Base-by-base conservation (phyloP, 805 yeast species). In the Teunomyces cretensis region DNA sequence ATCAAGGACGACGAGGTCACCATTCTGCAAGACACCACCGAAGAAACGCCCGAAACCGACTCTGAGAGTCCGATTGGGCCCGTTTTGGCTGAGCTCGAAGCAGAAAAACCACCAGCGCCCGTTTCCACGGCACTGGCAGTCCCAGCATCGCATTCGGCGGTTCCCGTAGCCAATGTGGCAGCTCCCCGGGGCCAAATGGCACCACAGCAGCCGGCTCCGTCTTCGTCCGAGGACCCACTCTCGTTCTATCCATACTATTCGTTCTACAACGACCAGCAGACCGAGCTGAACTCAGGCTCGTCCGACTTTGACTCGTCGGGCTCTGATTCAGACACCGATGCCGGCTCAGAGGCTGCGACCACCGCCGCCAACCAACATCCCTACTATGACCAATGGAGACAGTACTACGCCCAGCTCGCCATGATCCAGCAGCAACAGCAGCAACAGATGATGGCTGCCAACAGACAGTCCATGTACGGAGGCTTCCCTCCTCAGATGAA, bases 361-460 rank as follows among this genome's bases (percentile, higher is more conserved):
- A 41, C 49, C 9, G 46, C 38, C 40, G 35, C 50, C 17, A 46
- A 44, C 16, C 56, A 50, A 30, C 68, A 65, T 44, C 68, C 69
- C 7, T 63, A 64, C 45, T 63, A 65, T 42, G 60, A 59, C 30
- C 72, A 68, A 47, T 69, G 74, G 73, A 63, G 61, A 37, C 65
- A 61, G 41, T 70, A 69, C 51, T 69, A 68, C 46, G 61, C 62
- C 33, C 46, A 54, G 2, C 45, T 65, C 40, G 46, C 53, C 28
- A 54, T 50, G 45, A 50, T 53, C 36, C 51, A 54, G 43, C 57
- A 45, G 16, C 55, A 52, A 43, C 46, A 47, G 50, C 54, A 52
- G 12, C 50, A 51, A 52, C 51, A 47, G 41, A 49, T 39, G 26
- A 31, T 37, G 31, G 48, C 39, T 11, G 31, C 45, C n/a, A 19